These are phyloP conservation scores for Primulina tabacum DNA, from an alignment of 257 asterid genomes.

Conservation along the genomic window DNA sequence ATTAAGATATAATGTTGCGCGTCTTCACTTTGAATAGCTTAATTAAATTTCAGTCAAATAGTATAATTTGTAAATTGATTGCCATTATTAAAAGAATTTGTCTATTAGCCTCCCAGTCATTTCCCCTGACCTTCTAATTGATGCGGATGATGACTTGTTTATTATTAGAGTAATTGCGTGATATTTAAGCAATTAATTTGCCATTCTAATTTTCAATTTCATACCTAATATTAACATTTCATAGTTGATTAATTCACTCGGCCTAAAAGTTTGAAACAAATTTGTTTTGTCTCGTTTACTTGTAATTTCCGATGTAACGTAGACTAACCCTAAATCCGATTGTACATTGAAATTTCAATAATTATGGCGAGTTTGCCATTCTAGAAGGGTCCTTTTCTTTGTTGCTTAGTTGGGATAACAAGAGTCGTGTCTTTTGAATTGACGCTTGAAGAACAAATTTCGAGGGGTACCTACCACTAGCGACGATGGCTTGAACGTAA, in stretches of 20 bases:
- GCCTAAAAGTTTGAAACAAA: not conserved
- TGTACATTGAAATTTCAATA: not conserved
- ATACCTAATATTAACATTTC: not conserved
- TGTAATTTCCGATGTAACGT: too few relatives aligned
- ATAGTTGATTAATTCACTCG: not conserved
- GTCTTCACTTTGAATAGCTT: too few relatives aligned
- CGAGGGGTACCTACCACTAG: slow-evolving; percentile 21
- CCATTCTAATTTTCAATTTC: not conserved
- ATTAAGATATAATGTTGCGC: too few relatives aligned
- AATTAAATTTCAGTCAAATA: too few relatives aligned
- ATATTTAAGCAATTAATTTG: too few relatives aligned
- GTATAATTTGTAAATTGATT: too few relatives aligned
- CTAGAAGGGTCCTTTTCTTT: slow-evolving; percentile 8
- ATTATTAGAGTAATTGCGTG: not conserved
- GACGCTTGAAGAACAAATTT: slow-evolving; percentile 20
- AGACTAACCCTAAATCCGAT: not conserved
- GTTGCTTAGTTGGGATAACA: slow-evolving; percentile 19
- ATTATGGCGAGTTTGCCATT: slow-evolving; percentile 15
- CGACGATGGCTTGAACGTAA: not conserved
- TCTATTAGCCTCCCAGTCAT: not conserved
- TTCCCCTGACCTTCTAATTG: not conserved
- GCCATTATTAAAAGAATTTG: not conserved
- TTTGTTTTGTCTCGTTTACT: too few relatives aligned
- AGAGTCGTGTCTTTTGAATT: slow-evolving; percentile 16
- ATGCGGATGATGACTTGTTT: not conserved